Percentiles rank a stretch among this genome's conserved stretches.
Conservation (phyloP, 2,329 filamentous ascomycete species). For the Pseudogymnoascus sp. region DNA sequence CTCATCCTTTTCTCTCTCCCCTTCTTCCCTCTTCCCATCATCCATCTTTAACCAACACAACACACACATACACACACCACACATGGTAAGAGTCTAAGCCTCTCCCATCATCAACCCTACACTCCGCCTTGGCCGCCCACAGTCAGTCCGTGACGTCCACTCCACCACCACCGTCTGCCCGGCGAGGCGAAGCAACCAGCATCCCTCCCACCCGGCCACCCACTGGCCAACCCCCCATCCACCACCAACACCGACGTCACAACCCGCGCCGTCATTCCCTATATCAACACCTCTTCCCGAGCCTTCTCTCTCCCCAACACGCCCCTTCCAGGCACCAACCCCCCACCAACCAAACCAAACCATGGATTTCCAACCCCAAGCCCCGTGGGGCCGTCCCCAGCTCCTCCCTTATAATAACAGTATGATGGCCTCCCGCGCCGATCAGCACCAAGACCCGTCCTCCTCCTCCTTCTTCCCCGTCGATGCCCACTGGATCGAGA, state of each 20-base stretch:
- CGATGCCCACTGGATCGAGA: not conserved
- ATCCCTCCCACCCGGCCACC: not conserved
- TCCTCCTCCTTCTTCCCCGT: not conserved
- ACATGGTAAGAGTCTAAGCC: not conserved
- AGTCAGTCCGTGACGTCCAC: not conserved
- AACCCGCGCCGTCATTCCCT: not conserved
- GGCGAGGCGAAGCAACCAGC: not conserved
- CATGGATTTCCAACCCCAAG: not conserved
- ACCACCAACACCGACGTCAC: not conserved
- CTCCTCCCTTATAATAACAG: not conserved
- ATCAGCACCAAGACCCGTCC: not conserved
- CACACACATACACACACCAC: not conserved
- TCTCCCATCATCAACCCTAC: not conserved
- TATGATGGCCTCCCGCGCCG: not conserved
- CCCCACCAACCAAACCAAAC: not conserved
- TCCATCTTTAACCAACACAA: not conserved
- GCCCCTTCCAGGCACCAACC: not conserved
- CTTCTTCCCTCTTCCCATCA: not conserved
- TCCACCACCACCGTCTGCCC: not conserved
- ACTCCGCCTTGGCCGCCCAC: not conserved
- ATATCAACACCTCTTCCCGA: not conserved
- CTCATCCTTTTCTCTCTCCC: not conserved
- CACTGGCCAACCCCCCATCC: not conserved
- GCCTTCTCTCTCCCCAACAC: not conserved
- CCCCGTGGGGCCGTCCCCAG: not conserved